phyloP scores from a whole-genome alignment of 106 monocot genomes.

The Platanthera guangdongensis region DNA sequence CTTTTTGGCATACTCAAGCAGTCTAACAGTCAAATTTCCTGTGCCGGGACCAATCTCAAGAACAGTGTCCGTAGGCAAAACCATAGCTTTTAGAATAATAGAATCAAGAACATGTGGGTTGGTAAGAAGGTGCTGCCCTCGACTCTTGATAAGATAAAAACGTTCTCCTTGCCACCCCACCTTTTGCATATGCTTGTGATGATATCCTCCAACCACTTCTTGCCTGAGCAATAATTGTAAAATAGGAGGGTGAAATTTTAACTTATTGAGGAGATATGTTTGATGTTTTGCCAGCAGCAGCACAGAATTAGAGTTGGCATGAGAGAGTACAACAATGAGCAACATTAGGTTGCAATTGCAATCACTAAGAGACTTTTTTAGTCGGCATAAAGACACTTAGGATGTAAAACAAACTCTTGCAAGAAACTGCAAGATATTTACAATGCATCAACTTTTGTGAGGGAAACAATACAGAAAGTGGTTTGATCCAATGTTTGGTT shows the following conservation, averaged over 20 bases:
- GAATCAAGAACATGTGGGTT: conserved; percentile 45
- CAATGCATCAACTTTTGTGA: background rate
- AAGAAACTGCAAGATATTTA: background rate
- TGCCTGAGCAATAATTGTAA: conserved; percentile 5
- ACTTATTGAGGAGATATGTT: background rate
- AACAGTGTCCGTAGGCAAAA: conserved; percentile 37
- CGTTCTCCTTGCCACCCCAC: conserved; percentile 2
- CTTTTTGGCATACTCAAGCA: conserved; percentile 35
- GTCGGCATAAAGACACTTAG: background rate
- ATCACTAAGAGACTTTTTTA: background rate
- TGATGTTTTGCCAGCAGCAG: background rate
- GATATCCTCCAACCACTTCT: background rate
- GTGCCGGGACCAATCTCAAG: conserved; percentile 75
- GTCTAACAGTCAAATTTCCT: conserved; percentile 65
- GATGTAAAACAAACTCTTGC: background rate
- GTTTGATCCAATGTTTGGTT: background rate
- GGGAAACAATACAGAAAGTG: background rate
- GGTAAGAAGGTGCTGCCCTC: conserved; percentile 52
- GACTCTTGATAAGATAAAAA: conserved; percentile 34
- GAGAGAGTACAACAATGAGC: background rate
- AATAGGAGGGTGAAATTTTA: background rate
- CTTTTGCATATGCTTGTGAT: background rate
- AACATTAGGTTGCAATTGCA: background rate
- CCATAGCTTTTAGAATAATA: conserved; percentile 24
- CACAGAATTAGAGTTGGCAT: background rate